phyloP scores from a whole-genome alignment of 2,329 filamentous ascomycete genomes.

The Xylaria multiplex region DNA sequence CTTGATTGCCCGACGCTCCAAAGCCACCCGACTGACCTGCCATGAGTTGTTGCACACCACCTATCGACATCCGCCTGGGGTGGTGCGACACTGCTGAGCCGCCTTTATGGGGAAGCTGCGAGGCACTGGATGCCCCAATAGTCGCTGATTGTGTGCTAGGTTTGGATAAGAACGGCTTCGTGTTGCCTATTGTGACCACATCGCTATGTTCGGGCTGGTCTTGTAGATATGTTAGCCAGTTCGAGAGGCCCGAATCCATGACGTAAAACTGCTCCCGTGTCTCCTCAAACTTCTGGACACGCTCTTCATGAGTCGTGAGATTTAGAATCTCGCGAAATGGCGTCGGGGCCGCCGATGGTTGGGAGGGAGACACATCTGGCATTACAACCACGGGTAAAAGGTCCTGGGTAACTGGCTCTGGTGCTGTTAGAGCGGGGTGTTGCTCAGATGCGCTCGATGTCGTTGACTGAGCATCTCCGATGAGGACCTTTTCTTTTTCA shows the following conservation, averaged over 20 bases:
- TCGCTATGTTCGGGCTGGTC: constrained; percentile 60
- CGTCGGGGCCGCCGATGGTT: constrained; percentile 41
- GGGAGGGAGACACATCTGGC: constrained; percentile 10
- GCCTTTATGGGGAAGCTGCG: constrained; percentile 58
- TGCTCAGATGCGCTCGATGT: constrained; percentile 53
- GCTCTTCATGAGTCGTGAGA: constrained; percentile 71
- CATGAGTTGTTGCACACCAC: constrained; percentile 49
- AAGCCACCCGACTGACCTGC: constrained; percentile 57
- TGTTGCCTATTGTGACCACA: constrained; percentile 29
- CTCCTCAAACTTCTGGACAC: constrained; percentile 78
- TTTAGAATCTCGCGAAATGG: constrained; percentile 82
- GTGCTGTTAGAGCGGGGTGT: constrained; percentile 42
- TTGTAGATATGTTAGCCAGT: constrained; percentile 63
- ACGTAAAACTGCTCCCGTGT: constrained; percentile 75
- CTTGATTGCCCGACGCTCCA: constrained; percentile 67
- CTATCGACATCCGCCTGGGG: constrained; percentile 43
- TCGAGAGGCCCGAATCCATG: constrained; percentile 78
- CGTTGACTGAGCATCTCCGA: constrained; percentile 42
- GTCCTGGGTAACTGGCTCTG: constrained; percentile 1
- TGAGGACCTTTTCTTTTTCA: constrained; percentile 52
- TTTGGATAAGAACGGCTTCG: constrained; percentile 15
- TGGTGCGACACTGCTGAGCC: constrained; percentile 47
- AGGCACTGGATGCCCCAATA: constrained; percentile 16
- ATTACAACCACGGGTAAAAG: not conserved
- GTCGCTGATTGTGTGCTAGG: constrained; percentile 27